These are phyloP conservation scores for Guadua angustifolia DNA, from an alignment of 176 grass and related monocot genomes.

Conservation along the genomic window DNA sequence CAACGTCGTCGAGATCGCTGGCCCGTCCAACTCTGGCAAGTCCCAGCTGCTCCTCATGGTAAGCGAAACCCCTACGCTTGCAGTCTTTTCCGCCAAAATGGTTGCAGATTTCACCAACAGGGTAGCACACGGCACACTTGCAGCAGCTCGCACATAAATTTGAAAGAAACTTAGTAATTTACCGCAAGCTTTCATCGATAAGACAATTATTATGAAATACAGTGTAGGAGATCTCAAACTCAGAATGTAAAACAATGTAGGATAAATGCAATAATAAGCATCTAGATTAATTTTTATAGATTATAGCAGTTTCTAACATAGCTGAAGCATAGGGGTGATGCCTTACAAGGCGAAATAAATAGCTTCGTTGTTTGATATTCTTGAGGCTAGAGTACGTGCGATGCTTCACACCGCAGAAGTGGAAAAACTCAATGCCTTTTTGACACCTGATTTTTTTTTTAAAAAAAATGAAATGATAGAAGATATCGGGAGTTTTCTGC, in stretches of 20 bases:
- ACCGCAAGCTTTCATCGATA: neutral
- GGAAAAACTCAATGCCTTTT: neutral
- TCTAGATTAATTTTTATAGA: neutral
- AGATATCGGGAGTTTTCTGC: neutral
- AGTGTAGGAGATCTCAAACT: neutral
- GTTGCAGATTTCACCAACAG: neutral
- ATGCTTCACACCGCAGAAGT: neutral
- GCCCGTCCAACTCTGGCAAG: constrained; percentile 85
- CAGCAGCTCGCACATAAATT: neutral
- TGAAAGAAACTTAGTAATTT: neutral
- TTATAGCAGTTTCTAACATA: neutral
- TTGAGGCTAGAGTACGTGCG: neutral
- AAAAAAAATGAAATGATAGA: neutral
- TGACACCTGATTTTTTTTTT: neutral
- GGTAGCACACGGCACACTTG: neutral
- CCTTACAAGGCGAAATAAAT: neutral
- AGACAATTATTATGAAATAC: neutral
- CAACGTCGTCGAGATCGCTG: constrained; percentile 89
- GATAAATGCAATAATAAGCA: neutral
- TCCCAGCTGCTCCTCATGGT: constrained; percentile 83
- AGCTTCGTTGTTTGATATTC: neutral
- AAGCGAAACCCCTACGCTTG: neutral
- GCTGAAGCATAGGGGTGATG: neutral
- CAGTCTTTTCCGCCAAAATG: neutral
- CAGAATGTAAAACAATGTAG: neutral